Evolutionary conservation across 1,139 yeast species (phyloP), one percentile per base, ranked within the genome.

Genomic region (Suhomyces taliae): DNA sequence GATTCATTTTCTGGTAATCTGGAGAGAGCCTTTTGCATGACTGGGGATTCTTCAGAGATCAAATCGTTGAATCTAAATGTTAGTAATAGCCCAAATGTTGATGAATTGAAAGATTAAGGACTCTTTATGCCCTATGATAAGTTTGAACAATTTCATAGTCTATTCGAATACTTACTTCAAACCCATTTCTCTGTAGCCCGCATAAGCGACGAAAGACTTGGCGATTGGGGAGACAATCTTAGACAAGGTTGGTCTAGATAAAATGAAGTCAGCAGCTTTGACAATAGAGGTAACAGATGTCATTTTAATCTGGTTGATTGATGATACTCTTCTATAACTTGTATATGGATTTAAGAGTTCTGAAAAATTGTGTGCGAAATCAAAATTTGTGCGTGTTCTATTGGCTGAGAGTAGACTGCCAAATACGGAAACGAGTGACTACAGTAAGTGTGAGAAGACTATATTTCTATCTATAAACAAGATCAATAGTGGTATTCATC

Each of bases 121-220:
- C 9, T 2, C n/a, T 9, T 4, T 3, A 29, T 1, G 32, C 11
- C 32, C n/a, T 29, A 29, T 29, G 24, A 19, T 19, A 19, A 19
- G 6, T 19, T 6, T 19, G 24, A 19, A 19, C 24, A 4, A 29
- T 29, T 11, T 9, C 32, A 29, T 9, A 3, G 32, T 9, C 9
- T 29, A 4, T 9, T 34, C 6, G 36, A 34, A 15, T 51, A 66
- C 75, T 51, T 72, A 78, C 82, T 81, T 89, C 62, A 90, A 81
- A 44, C 98, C 98, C 79, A 91, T 74, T 70, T 89, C 83, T 79
- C 97, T 87, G 87, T 91, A 90, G 50, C 98, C 98, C 50, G 96
- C 80, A 59, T 79, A 79, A 56, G 84, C 76, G 58, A 81, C 76
- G 72, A 86, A 90, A 56, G 81, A 73, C 66, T 85, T 81, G 46